Base-by-base conservation (phyloP, 441 rosid genomes). In the Arabidopsis lyrata region DNA sequence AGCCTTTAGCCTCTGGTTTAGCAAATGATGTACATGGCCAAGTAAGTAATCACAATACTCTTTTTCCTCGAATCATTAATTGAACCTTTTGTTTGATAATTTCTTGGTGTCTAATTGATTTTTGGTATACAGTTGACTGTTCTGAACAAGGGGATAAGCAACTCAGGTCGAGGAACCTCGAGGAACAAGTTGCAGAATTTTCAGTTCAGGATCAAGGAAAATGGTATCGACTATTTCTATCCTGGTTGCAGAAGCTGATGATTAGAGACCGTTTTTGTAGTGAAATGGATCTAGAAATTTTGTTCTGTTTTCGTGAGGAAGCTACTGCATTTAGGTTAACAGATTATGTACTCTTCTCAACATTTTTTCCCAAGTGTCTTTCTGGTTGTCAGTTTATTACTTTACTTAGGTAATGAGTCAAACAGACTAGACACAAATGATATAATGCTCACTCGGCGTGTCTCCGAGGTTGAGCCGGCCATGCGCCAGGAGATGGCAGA, bases 1-100 rank as follows among this genome's bases (percentile, higher is more conserved):
- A 85, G 74, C 98, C 98, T 80, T 81, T 95, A 72, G 90, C 90
- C 45, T 90, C 97, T 54, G 99, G 98, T 75, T 82, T 92, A 83
- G 98, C 98, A 8, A 81, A 85, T 81, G 98, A 92, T 75, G 95
- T 95, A 64, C 97, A 94, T 20, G 99, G 99, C 27, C 97, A 92
- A 94, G 97, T 92, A 82, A 48, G 39, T 3, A 20, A 8, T 72
- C 35, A 47, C 34, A 14, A 1, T 24, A 10, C 52, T 16, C 44
- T 8, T 60, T 31, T 68, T 27, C 32, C 7, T 45, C 6, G 1
- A 53, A 35, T 36, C 61, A 24, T 2, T 16, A n/a, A 16, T 5
- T 45, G 3, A 44, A 62, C 10, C 1, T 27, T 42, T 61, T 35
- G 16, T 61, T 54, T 56, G 35, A 35, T 62, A 2, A 5, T 16